These are phyloP conservation scores for Corylus americana DNA, from an alignment of 306 rosid genomes.

Conservation along the genomic window DNA sequence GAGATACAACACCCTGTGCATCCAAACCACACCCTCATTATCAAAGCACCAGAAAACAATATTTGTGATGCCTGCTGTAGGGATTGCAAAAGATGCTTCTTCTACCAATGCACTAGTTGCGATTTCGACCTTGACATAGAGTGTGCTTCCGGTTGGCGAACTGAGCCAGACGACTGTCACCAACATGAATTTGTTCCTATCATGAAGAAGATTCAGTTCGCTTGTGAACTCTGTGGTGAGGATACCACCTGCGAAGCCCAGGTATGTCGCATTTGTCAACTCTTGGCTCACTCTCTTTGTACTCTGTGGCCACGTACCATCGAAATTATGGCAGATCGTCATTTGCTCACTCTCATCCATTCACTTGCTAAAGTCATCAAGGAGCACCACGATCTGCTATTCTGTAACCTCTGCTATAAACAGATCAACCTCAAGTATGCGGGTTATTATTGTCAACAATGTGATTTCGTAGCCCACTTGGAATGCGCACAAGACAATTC, in stretches of 20 bases:
- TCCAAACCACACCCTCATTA: not conserved
- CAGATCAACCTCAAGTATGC: not conserved
- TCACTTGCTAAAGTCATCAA: too few relatives aligned
- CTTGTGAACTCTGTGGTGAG: not conserved
- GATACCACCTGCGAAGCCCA: not conserved
- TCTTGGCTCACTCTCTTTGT: not conserved
- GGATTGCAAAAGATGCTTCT: not conserved
- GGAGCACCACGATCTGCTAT: not conserved
- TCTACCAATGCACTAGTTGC: not conserved
- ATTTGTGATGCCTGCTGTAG: not conserved
- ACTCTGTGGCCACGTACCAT: too few relatives aligned
- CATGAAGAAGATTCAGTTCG: too few relatives aligned
- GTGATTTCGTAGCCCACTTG: not conserved
- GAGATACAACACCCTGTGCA: not conserved
- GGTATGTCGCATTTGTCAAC: not conserved
- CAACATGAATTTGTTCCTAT: not conserved
- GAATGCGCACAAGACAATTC: not conserved
- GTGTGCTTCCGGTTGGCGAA: too few relatives aligned
- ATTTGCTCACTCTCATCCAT: too few relatives aligned
- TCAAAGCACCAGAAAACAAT: too few relatives aligned
- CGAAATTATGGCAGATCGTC: too few relatives aligned
- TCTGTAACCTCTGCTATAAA: not conserved
- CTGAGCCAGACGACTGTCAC: too few relatives aligned
- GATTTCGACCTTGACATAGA: not conserved
- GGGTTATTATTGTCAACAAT: not conserved